A percentile compares a stretch with the other conserved stretches of the same genome.
phyloP scores from a whole-genome alignment of 768 basidiomycete genomes.

The Tephrocybe sp. region DNA sequence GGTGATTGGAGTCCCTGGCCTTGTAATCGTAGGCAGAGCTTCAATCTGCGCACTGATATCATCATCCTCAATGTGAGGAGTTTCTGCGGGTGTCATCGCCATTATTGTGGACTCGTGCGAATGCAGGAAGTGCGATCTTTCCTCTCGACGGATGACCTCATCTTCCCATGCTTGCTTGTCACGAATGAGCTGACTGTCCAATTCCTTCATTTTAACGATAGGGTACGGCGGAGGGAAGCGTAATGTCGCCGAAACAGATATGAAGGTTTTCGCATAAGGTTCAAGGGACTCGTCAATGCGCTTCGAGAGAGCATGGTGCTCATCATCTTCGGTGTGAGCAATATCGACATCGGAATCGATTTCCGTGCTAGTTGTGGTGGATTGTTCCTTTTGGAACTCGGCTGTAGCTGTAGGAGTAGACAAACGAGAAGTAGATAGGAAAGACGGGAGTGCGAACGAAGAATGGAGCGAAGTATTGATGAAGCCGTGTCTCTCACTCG shows the following conservation, averaged over 20 bases:
- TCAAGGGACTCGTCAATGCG: conserved; percentile 82
- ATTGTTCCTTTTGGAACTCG: conserved; percentile 4
- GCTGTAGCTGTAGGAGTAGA: conserved; percentile 25
- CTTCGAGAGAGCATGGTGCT: conserved; percentile 65
- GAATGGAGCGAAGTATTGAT: conserved; percentile 22
- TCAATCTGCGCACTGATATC: conserved; percentile 74
- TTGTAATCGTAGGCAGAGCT: conserved; percentile 38
- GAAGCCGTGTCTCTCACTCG: conserved; percentile 30
- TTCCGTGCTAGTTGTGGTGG: conserved; percentile 23
- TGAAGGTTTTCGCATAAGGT: conserved; percentile 82
- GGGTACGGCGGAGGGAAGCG: conserved; percentile 93
- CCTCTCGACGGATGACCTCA: conserved; percentile 77
- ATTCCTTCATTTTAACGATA: conserved; percentile 81
- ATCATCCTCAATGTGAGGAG: conserved; percentile 29
- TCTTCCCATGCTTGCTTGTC: conserved; percentile 85
- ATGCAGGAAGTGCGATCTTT: conserved; percentile 48
- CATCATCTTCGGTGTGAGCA: conserved; percentile 71
- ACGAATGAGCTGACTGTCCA: conserved; percentile 74
- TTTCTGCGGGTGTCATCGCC: conserved; percentile 27
- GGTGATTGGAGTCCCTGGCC: conserved; percentile 36
- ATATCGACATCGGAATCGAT: conserved; percentile 40
- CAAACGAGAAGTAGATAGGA: conserved; percentile 29
- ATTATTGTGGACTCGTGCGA: conserved; percentile 44
- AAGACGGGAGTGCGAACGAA: conserved; percentile 27
- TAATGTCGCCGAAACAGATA: conserved; percentile 91